Evolutionary conservation across 1,284 basidiomycete species (phyloP).

Genomic region (Rhodofomes roseus): DNA sequence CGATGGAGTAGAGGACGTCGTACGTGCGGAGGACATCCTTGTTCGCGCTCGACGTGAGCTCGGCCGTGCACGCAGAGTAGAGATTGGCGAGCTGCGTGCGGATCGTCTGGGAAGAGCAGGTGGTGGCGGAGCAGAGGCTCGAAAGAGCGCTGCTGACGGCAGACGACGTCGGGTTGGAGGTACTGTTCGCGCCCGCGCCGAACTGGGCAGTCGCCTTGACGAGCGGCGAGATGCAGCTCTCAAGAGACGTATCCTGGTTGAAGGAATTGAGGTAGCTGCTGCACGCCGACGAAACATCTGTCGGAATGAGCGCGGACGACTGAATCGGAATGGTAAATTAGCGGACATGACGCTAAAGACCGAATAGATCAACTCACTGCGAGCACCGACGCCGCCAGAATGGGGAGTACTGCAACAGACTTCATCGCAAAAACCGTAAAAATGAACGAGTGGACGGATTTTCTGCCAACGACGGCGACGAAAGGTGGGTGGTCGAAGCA

Average conservation of each 20-base stretch:
- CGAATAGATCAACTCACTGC: too few relatives aligned
- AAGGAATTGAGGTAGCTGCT: slow-evolving; percentile 56
- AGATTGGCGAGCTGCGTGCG: slow-evolving; percentile 64
- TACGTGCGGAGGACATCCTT: slow-evolving; percentile 58
- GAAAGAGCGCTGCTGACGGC: slow-evolving; percentile 51
- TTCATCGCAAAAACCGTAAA: slow-evolving; percentile 38
- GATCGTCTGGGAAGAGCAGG: slow-evolving; percentile 60
- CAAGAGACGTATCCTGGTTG: slow-evolving; percentile 56
- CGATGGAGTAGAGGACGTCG: slow-evolving; percentile 73
- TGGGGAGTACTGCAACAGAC: slow-evolving; percentile 43
- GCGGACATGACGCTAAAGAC: neutral
- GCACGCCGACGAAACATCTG: slow-evolving; percentile 60
- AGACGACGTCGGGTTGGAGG: slow-evolving; percentile 38
- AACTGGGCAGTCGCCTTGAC: slow-evolving; percentile 59
- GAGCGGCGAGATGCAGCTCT: slow-evolving; percentile 64
- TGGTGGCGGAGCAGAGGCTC: slow-evolving; percentile 50
- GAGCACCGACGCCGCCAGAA: slow-evolving; percentile 42
- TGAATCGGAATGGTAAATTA: neutral
- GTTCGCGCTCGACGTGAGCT: slow-evolving; percentile 61
- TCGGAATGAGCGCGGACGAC: slow-evolving; percentile 55
- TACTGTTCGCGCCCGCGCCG: slow-evolving; percentile 42
- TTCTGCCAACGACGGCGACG: slow-evolving; percentile 43
- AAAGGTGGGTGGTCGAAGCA: neutral
- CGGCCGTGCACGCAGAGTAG: slow-evolving; percentile 62
- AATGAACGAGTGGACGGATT: slow-evolving; percentile 51